Conservation (phyloP, 2,329 filamentous ascomycete genomes). For the Alternaria gaisen region DNA sequence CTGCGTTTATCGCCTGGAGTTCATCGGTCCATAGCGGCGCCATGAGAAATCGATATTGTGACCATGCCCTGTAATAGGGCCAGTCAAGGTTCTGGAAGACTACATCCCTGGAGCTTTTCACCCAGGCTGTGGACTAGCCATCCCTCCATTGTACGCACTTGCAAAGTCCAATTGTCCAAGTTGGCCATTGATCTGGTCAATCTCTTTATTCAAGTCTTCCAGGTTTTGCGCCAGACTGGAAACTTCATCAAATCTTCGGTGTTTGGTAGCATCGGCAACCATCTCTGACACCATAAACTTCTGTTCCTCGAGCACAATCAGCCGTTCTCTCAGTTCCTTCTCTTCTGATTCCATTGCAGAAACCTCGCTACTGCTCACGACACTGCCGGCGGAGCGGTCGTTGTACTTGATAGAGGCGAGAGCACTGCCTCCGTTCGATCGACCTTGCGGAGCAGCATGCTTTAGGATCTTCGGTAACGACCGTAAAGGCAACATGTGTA, state of each 20-base stretch:
- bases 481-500: conserved; percentile 87
- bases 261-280: conserved; percentile 78
- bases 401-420: conserved; percentile 69
- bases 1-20: background rate
- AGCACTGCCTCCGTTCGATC: conserved; percentile 52
- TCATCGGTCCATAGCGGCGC: background rate
- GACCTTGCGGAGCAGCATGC: conserved; percentile 65
- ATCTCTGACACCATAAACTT: conserved; percentile 88
- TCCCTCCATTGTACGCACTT: conserved; percentile 55
- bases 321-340: conserved; percentile 77
- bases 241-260: conserved; percentile 86
- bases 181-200: conserved; percentile 71
- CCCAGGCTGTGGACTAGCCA: conserved; percentile 35
- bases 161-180: conserved; percentile 73
- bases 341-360: conserved; percentile 82
- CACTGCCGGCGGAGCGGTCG: conserved; percentile 61
- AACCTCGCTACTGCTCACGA: conserved; percentile 65
- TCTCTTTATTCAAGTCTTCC: conserved; percentile 83
- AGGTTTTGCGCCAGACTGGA: conserved; percentile 79
- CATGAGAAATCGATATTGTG: background rate
- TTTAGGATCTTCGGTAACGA: conserved; percentile 58
- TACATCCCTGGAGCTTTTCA: conserved; percentile 17
- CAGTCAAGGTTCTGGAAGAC: background rate
- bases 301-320: conserved; percentile 90
- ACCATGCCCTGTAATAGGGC: background rate